Conservation (phyloP, 2,329 filamentous ascomycete genomes). For the Hypoxylon sp. region DNA sequence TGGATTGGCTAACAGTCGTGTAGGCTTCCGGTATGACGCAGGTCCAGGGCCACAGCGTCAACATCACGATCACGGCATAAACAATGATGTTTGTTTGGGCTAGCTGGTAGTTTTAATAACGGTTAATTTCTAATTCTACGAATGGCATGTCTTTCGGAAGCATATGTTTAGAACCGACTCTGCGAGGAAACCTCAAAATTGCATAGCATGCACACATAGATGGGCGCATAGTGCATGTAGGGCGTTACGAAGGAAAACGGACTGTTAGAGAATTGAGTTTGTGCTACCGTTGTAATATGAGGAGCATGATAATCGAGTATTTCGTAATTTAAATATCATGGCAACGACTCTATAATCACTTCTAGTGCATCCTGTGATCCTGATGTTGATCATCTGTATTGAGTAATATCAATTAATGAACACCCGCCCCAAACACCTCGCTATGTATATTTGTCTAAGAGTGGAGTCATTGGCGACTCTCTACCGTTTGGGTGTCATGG, state of each 20-base stretch:
- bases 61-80: constrained; percentile 43
- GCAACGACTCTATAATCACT: background rate
- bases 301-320: constrained; percentile 27
- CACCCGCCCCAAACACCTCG: constrained; percentile 28
- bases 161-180: constrained; percentile 23
- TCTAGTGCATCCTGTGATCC: background rate
- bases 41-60: constrained; percentile 41
- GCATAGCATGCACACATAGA: constrained; percentile 30
- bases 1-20: constrained; percentile 16
- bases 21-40: constrained; percentile 49
- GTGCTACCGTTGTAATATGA: constrained; percentile 6
- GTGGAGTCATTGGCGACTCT: background rate
- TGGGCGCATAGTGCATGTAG: constrained; percentile 20
- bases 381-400: background rate
- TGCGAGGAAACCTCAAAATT: constrained; percentile 20
- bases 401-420: constrained; percentile 8
- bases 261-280: constrained; percentile 5
- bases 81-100: constrained; percentile 2
- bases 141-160: constrained; percentile 19
- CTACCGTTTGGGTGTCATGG: constrained; percentile 8
- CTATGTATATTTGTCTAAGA: constrained; percentile 23
- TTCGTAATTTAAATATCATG: constrained; percentile 8
- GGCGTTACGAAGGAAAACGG: constrained; percentile 33
- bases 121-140: constrained; percentile 21
- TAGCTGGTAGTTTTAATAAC: background rate